Base-by-base conservation (phyloP, 140 eudicot genomes). In the Stevia rebaudiana region DNA sequence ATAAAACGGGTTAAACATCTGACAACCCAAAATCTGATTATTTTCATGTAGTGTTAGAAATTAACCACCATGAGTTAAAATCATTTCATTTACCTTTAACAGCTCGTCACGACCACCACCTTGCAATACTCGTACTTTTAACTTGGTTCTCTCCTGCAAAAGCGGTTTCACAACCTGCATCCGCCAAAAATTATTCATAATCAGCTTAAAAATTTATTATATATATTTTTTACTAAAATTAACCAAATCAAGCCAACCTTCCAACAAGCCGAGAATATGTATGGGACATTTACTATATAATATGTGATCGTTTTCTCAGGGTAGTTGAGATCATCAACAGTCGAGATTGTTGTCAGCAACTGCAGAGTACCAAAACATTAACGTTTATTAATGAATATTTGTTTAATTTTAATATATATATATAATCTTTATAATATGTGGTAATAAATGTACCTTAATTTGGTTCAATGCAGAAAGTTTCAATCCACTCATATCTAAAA, bases 201-300 rank as follows among this genome's bases (percentile, higher is more conserved):
- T 48, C 8, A 15, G 31, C 44, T 37, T 36, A 22, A 11, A 23
- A 13, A 9, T 17, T 40, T 51, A 2, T 40, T 51, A 2, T 25
- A 3, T 35, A 28, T 28, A 28, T 1, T 30, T 11, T 16, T 51
- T 24, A 42, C 8, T 16, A 31, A 22, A 42, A n/a, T 21, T 73
- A 15, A n/a, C 40, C 11, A n/a, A 61, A 61, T 40, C 21, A 11
- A 18, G 25, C 39, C 0, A 19, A 84, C 95, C 95, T 87, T 87
- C 95, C 95, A 87, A 84, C 95, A 87, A 59, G 91, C 91, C 2
- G 95, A 83, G 70, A 87, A 87, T 64, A 87, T 68, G 36, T 79
- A 87, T 4, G 95, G 95, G 53, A 81, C 88, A 42, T 87, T 87
- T 47, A 87, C 95, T 67, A 87, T 81, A 71, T 83, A 87, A 65